Conservation (phyloP, 2,329 filamentous ascomycete genomes). For the Emmonsiellopsis sp. region DNA sequence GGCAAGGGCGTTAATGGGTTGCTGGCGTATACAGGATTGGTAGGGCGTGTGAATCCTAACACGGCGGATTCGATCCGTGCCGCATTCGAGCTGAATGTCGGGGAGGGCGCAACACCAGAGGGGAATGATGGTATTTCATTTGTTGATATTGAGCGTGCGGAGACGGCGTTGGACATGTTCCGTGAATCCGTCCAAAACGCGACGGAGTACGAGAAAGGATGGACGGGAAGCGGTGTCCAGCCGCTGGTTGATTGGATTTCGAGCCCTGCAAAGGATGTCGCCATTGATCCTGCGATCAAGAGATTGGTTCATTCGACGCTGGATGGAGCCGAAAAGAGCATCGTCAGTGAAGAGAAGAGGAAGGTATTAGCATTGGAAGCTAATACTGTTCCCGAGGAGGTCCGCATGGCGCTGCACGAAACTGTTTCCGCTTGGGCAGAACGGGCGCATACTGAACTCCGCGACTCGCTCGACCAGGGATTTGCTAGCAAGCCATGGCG, state of each 20-base stretch:
- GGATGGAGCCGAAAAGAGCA: conserved; percentile 26
- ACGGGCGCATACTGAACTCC: conserved; percentile 70
- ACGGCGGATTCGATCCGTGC: conserved; percentile 25
- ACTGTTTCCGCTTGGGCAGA: conserved; percentile 66
- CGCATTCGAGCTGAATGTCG: conserved; percentile 36
- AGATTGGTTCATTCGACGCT: conserved; percentile 60
- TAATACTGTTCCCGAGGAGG: conserved; percentile 31
- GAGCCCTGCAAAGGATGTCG: conserved; percentile 31
- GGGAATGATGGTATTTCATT: conserved; percentile 30
- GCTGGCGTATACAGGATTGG: conserved; percentile 24
- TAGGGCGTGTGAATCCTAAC: conserved; percentile 22
- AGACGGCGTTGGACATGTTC: conserved; percentile 55
- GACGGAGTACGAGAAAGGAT: conserved; percentile 61
- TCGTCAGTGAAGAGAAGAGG: conserved; percentile 19
- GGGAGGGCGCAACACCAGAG: conserved; percentile 30
- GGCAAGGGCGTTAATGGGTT: conserved; percentile 63
- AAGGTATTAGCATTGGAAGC: conserved; percentile 21
- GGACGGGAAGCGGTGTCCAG: conserved; percentile 63
- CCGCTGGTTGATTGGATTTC: conserved; percentile 56
- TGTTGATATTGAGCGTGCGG: conserved; percentile 56
- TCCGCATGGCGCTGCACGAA: conserved; percentile 43
- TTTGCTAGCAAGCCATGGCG: conserved; percentile 70
- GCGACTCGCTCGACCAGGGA: conserved; percentile 66
- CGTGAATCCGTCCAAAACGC: conserved; percentile 61
- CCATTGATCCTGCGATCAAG: conserved; percentile 57